A percentile compares a stretch with the other conserved stretches of the same genome.
Evolutionary conservation across 2,329 filamentous ascomycete genomes (phyloP).

Genomic region (Epichloe sp.): DNA sequence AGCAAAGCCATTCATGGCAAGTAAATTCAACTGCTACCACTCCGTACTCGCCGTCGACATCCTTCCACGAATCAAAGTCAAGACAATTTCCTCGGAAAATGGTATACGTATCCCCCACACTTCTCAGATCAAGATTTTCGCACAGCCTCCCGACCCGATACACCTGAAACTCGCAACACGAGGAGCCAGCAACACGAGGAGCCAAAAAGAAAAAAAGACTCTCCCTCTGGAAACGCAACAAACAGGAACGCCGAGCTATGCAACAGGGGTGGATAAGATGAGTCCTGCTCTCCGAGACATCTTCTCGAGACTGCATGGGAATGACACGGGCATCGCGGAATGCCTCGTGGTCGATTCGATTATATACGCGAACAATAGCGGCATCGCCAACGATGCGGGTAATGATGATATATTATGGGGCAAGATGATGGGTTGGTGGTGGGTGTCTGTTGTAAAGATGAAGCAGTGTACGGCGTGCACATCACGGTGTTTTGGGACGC

Average conservation of each 20-base stretch:
- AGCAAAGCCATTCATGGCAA: no score
- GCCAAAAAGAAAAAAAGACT: no score
- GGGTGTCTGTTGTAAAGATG: no score
- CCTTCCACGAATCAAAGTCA: no score
- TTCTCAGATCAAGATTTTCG: neutral
- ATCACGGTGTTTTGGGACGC: constrained; percentile 44
- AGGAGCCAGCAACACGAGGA: neutral
- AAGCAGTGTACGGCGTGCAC: neutral
- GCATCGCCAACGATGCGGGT: neutral
- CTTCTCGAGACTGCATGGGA: neutral
- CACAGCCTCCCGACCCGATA: neutral
- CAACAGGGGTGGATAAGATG: neutral
- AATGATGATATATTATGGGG: neutral
- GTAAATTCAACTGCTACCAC: no score
- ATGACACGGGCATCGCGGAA: neutral
- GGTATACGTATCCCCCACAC: neutral
- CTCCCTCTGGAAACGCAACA: neutral
- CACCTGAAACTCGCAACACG: neutral
- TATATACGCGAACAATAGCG: constrained; percentile 2
- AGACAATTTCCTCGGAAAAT: neutral
- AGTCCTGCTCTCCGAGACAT: neutral
- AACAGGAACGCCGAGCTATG: constrained; percentile 2
- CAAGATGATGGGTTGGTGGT: neutral
- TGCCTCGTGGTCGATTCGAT: neutral
- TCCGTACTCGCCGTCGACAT: no score